Base-by-base conservation (phyloP, 1,284 basidiomycete species). In the Trichosporon ovoides region DNA sequence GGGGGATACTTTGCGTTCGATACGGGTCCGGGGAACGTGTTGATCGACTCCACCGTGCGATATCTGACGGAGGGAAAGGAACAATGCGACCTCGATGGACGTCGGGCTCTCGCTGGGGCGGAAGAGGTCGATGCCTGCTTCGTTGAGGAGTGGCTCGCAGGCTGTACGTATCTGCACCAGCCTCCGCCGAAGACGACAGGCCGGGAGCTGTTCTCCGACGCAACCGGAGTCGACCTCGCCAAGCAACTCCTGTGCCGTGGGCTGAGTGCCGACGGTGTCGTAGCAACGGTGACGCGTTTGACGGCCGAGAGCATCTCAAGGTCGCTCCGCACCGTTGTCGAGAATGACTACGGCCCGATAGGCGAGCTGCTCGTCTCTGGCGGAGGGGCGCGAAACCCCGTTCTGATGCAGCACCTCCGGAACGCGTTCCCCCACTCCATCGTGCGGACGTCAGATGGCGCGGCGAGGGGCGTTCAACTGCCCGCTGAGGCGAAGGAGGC, bases 401-500 rank as follows among this genome's bases (percentile, higher is more conserved):
- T 62, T 28, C 61, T 64, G 38, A 59, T 57, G 38, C 51, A 37
- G 10, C 60, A 48, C 35, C 51, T 66, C 18, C 53, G 53, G 18
- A 13, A 13, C 7, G 52, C 51, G n/a, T 61, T 57, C 38, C 66
- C 65, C 4, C 52, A 56, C 24, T 59, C 63, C 51, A 53, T 56
- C 35, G 62, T 65, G 20, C 57, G 57, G 33, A 56, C 58, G 56
- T 58, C 66, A 9, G 66, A 67, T 50, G 52, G 48, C 3, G 60
- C 28, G 5, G 28, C 4, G 28, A 9, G 28, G 5, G 28, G 28
- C 5, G 28, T 0, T 5, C 57, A 61, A 1, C 35, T 65, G 2
- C 63, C 60, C 4, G 60, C 61, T 11, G 63, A 50, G 4, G 63
- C 65, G 7, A 67, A 67, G 56, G 66, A 67, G 49, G 66, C 63